Base-by-base conservation (phyloP, 208 protist species). In the Zelonia costaricensis region DNA sequence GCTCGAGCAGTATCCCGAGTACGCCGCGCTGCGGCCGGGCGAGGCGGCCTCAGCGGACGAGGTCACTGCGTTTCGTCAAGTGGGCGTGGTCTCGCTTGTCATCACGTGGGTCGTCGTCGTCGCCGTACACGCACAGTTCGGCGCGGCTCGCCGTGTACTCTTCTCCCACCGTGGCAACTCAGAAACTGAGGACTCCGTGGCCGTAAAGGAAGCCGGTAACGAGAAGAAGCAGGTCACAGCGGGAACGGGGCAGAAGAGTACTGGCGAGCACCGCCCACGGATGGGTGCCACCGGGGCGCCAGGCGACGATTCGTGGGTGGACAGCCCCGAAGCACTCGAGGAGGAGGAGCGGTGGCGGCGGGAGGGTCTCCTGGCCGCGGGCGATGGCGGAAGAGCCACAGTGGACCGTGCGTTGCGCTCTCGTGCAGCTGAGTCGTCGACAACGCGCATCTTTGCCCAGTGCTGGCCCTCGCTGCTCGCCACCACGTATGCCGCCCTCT, bases 301-400 rank as follows among this genome's bases (percentile, higher is more conserved):
- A 2, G 72, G 72, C 4, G 84, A 91, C 40, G 84, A 91, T 44
- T 60, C 84, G 18, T 91, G 84, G 66, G 65, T 91, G 23, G 51
- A 82, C 61, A 87, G 80, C 54, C 71, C 84, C 0, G 84, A 85
- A 61, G 84, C 84, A 0, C 27, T 59, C 1, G 67, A 45, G 4
- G 82, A 78, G 49, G 80, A 87, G 53, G 59, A 55, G 27, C 60
- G 57, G 6, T 72, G 55, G 62, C 48, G 64, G 8, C 27, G 18
- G 47, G 10, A 16, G 55, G 28, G 28, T 46, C 6, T 46, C 4
- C n/a, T n/a, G n/a, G n/a, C n/a, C n/a, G n/a, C n/a, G n/a, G n/a
- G n/a, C n/a, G n/a, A n/a, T n/a, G n/a, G n/a, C n/a, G n/a, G n/a
- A n/a, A n/a, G n/a, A n/a, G n/a, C n/a, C n/a, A n/a, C n/a, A n/a